Evolutionary conservation across 2,329 filamentous ascomycete species (phyloP), one percentile per base, ranked within the genome.

Genomic region (Diplodia mutila): DNA sequence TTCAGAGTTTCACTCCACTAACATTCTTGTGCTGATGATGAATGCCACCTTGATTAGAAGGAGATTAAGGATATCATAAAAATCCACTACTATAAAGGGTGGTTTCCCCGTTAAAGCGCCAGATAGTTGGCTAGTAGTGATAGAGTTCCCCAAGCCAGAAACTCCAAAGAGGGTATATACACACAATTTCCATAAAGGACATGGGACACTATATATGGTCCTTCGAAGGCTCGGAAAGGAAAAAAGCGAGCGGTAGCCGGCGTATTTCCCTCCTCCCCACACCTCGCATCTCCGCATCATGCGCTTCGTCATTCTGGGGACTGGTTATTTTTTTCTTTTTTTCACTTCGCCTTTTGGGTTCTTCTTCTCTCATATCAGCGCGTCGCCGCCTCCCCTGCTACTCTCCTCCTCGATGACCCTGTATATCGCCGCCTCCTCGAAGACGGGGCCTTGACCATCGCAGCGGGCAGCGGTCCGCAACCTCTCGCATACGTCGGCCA

Each of bases 361-460:
- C 27, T 16, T 34, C 21, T 27, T 21, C 14, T 21, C 29, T 77
- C 70, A 90, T 72, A 91, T 85, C 68, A 97, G 83, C 77, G 95
- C 92, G 78, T 97, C 93, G 11, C 57, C 66, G 54, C 88, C 91
- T 21, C 91, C 91, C 72, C 87, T 89, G 25, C 89, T 88, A 34
- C 91, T 89, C 73, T 90, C 86, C 73, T 90, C 86, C 77, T 92
- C 87, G 70, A 98, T 94, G 18, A 92, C 92, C 69, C 84, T 82
- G 52, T 88, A 78, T 18, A 98, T 90, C 53, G 88, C 87, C 27
- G 85, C 81, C 78, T 97, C 94, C 69, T 91, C 89, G 73, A 97
- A 97, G 49, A 95, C 93, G 2, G 94, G 94, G 0, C 94, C 82
- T 75, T 93, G 90, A 2, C 93, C 94, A 79, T 97, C 91, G 76